Evolutionary conservation across 2,329 filamentous ascomycete species (phyloP).

Genomic region (Hymenoscyphus linearis): DNA sequence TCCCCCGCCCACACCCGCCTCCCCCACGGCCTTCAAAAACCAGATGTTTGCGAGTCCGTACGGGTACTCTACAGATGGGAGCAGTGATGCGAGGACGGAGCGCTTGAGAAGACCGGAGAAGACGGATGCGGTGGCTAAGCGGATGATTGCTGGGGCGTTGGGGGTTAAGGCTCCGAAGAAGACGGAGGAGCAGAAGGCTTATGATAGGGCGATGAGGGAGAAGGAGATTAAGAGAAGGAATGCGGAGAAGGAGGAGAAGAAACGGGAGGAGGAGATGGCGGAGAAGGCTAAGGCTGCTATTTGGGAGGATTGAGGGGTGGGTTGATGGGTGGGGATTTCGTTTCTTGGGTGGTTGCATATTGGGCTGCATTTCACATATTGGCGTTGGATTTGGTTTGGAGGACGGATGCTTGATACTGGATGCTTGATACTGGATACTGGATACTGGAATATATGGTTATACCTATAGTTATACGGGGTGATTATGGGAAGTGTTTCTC

Average conservation of each 20-base stretch:
- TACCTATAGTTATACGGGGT: background rate
- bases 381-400: background rate
- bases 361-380: slow-evolving; percentile 1
- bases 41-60: slow-evolving; percentile 22
- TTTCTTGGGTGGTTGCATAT: too few relatives aligned
- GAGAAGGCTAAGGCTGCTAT: slow-evolving; percentile 77
- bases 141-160: slow-evolving; percentile 84
- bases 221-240: slow-evolving; percentile 76
- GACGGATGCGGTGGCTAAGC: slow-evolving; percentile 82
- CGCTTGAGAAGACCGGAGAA: slow-evolving; percentile 65
- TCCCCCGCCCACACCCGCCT: slow-evolving; percentile 64
- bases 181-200: slow-evolving; percentile 85
- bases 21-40: slow-evolving; percentile 35
- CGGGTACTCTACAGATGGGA: slow-evolving; percentile 17
- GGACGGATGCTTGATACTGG: background rate
- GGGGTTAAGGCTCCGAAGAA: slow-evolving; percentile 74
- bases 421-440: background rate
- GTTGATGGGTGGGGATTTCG: background rate
- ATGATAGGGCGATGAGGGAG: slow-evolving; percentile 75
- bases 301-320: slow-evolving; percentile 63
- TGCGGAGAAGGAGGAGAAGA: slow-evolving; percentile 60
- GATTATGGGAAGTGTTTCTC: background rate
- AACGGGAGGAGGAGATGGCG: slow-evolving; percentile 54
- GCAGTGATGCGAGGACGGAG: slow-evolving; percentile 12
- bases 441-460: background rate